phyloP scores from a whole-genome alignment of 1,284 basidiomycete genomes.

The Sutorius eximius region DNA sequence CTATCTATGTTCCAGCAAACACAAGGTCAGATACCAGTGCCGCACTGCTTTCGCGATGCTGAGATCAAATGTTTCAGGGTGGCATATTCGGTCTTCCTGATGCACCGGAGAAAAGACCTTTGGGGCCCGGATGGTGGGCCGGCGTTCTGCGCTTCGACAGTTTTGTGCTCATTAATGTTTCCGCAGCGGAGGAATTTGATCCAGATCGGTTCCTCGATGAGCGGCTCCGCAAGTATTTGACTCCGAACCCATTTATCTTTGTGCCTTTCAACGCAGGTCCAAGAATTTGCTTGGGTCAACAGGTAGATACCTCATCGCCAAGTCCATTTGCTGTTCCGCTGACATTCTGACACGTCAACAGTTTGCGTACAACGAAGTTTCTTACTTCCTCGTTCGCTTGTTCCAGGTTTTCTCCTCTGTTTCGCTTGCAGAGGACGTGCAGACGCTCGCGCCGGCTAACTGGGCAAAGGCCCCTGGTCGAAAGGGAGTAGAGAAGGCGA shows the following conservation, averaged over 20 bases:
- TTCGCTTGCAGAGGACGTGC: slow-evolving; percentile 37
- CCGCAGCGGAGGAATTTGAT: slow-evolving; percentile 37
- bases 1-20: slow-evolving; percentile 36
- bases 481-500: slow-evolving; percentile 33
- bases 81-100: slow-evolving; percentile 35
- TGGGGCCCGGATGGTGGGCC: slow-evolving; percentile 42
- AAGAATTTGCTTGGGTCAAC: slow-evolving; percentile 49
- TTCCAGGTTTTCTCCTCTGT: slow-evolving; percentile 40
- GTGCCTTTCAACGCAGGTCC: slow-evolving; percentile 45
- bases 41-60: slow-evolving; percentile 24
- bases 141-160: background rate
- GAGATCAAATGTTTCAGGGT: slow-evolving; percentile 19
- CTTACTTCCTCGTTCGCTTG: slow-evolving; percentile 43
- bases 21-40: slow-evolving; percentile 40
- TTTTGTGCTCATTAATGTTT: background rate
- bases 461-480: slow-evolving; percentile 29
- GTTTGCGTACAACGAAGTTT: slow-evolving; percentile 46
- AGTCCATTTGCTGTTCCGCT: too few relatives aligned
- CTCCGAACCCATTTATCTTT: slow-evolving; percentile 40
- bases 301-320: slow-evolving; percentile 27
- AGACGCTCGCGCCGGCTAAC: slow-evolving; percentile 36
- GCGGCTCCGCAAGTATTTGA: slow-evolving; percentile 32
- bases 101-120: slow-evolving; percentile 38
- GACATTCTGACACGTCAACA: slow-evolving; percentile 13
- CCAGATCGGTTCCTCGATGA: slow-evolving; percentile 43